Evolutionary conservation across 192 early-diverging fungal genomes (phyloP), one percentile per base, ranked within the genome.

Genomic region (Podila horticola): DNA sequence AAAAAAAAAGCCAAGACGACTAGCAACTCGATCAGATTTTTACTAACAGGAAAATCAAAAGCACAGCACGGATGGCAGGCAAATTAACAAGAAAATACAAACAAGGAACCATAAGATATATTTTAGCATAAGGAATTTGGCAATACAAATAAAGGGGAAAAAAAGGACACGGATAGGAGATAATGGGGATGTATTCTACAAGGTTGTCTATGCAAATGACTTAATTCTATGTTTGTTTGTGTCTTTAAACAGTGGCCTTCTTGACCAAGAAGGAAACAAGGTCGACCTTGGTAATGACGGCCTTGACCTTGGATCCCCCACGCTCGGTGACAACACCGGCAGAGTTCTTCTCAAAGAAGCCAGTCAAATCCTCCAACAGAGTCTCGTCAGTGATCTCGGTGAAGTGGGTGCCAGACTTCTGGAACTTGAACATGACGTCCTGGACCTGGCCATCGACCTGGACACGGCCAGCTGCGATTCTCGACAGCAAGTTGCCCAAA

Each of bases 211-310:
- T 45, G 41, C 41, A 45, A 45, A 55, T 55, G 52, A 24, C n/a
- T 55, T 55, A 24, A 22, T 55, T 55, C 52, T 55, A 24, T 24
- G n/a, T 55, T 55, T 55, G 9, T 52, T 52, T 20, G 51, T n/a
- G 9, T 55, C 6, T 55, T 55, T 69, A 81, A 45, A 50, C 62
- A 26, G 71, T 33, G 17, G 71, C 58, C 77, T 81, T 81, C 71
- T 92, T 89, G 68, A 95, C 92, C 71, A 99, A 82, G 73, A 87
- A 94, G 2, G 90, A 83, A 26, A 99, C 86, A 66, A 99, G 84
- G 82, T 99, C 98, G 58, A 98, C 91, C 81, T 97, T 97, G 64
- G 97, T 99, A 30, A 98, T 89, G n/a, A 99, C 95, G 63, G 96
- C 93, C 66, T 88, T 88, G 52, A 90, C 87, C 58, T 91, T 73